Percentiles rank a stretch among this genome's conserved stretches.
Conservation (phyloP, 306 rosid genomes). For the Dalbergia cochinchinensis region DNA sequence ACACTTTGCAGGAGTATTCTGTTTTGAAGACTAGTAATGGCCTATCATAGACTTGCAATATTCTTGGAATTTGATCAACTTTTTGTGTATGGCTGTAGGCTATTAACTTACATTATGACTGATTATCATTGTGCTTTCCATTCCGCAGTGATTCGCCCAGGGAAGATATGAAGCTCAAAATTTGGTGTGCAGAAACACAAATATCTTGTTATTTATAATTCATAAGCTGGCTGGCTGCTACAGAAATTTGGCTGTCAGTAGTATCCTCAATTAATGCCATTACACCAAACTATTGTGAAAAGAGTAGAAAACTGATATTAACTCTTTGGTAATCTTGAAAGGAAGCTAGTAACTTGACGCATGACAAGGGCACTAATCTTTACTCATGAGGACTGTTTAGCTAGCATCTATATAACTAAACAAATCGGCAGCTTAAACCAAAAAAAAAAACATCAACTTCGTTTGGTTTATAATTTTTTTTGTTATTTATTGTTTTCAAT, state of each 20-base stretch:
- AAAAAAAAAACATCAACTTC: too few species aligned
- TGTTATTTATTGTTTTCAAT: too few species aligned
- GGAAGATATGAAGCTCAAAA: neutral
- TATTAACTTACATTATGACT: neutral
- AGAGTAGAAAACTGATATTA: too few species aligned
- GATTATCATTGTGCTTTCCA: constrained; percentile 3
- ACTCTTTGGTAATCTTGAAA: too few species aligned
- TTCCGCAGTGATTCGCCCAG: neutral
- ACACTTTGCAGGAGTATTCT: constrained; percentile 16
- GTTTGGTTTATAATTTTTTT: too few species aligned
- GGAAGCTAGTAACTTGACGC: neutral
- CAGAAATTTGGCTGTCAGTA: neutral
- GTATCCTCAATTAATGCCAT: neutral
- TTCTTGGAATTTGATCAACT: constrained; percentile 34
- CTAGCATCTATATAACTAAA: too few species aligned
- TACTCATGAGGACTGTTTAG: neutral
- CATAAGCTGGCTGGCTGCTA: neutral
- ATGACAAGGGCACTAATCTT: neutral
- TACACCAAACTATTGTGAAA: too few species aligned
- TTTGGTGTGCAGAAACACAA: neutral
- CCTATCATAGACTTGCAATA: constrained; percentile 21
- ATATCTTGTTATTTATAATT: too few species aligned
- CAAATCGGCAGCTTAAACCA: too few species aligned
- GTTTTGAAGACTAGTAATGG: constrained; percentile 45
- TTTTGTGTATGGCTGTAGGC: constrained; percentile 11